phyloP scores from a whole-genome alignment of 108 stramenopile genomes.

The Pseudonitzschia delicatissima region DNA sequence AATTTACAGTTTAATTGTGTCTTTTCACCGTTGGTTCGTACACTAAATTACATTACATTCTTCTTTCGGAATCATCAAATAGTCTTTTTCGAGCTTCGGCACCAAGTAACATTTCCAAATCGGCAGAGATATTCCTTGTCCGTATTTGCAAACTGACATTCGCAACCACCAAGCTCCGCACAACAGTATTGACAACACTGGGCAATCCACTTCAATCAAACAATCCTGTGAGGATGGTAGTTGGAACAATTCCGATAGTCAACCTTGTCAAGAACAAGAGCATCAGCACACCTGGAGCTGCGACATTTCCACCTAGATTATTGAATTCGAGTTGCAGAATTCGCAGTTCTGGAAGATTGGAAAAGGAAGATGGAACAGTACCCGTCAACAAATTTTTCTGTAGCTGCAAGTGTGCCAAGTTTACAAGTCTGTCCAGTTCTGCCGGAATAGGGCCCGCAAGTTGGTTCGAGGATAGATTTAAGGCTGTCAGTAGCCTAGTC shows the following conservation, averaged over 20 bases:
- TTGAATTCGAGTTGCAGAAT: conserved; percentile 27
- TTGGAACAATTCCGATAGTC: conserved; percentile 1
- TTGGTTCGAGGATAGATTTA: conserved; percentile 36
- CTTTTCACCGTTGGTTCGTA: too few relatives aligned
- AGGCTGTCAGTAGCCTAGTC: neutral
- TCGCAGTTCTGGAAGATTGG: conserved; percentile 1
- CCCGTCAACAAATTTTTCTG: conserved; percentile 27
- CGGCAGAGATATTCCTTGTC: conserved; percentile 22
- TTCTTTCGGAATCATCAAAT: too few relatives aligned
- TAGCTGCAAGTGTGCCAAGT: conserved; percentile 11
- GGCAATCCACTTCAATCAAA: conserved; percentile 18
- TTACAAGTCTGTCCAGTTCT: conserved; percentile 27
- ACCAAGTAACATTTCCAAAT: neutral
- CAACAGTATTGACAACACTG: conserved; percentile 36
- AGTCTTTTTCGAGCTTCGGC: too few relatives aligned
- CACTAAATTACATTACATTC: too few relatives aligned
- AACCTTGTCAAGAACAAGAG: conserved; percentile 1
- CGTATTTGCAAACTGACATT: conserved; percentile 22
- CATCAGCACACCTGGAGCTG: conserved; percentile 14
- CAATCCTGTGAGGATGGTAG: conserved; percentile 27
- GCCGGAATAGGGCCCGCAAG: conserved; percentile 47
- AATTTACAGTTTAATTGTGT: too few relatives aligned
- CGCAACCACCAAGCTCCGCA: conserved; percentile 16
- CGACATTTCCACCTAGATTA: conserved; percentile 17
- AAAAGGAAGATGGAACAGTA: conserved; percentile 24